phyloP scores from a whole-genome alignment of 2,329 filamentous ascomycete genomes.

The Alternaria gansuensis region DNA sequence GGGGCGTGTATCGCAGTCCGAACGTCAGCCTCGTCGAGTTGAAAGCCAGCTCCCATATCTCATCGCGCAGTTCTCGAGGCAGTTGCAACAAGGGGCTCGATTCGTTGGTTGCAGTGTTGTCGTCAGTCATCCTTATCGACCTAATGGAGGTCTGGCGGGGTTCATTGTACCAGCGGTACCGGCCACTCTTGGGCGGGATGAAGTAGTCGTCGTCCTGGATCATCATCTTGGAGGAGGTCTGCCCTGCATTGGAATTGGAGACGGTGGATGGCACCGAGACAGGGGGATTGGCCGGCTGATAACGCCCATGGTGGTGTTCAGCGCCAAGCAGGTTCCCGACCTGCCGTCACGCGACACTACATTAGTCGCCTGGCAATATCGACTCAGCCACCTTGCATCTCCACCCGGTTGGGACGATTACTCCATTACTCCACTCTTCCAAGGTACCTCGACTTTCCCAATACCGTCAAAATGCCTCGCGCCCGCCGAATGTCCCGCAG shows the following conservation, averaged over 20 bases:
- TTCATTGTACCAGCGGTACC: constrained; percentile 21
- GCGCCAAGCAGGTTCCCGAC: constrained; percentile 16
- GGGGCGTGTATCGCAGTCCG: constrained; percentile 24
- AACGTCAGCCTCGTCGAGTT: constrained; percentile 28
- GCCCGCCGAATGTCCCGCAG: constrained; percentile 16
- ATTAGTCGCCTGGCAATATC: constrained; percentile 21
- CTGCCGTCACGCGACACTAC: constrained; percentile 21
- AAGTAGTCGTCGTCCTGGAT: constrained; percentile 24
- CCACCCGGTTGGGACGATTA: constrained; percentile 19
- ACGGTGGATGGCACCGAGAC: constrained; percentile 9
- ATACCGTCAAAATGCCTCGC: constrained; percentile 22
- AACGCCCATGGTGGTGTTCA: constrained; percentile 17
- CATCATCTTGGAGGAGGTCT: constrained; percentile 20
- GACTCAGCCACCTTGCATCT: constrained; percentile 25
- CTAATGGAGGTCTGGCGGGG: constrained; percentile 8
- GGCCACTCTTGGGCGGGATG: constrained; percentile 14
- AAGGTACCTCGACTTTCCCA: constrained; percentile 22
- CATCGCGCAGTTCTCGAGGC: constrained; percentile 25
- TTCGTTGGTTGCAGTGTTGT: constrained; percentile 11
- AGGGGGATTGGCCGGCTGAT: constrained; percentile 23
- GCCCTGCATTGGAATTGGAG: constrained; percentile 16
- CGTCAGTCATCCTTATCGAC: constrained; percentile 13
- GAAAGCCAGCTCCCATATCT: constrained; percentile 25
- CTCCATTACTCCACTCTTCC: constrained; percentile 14
- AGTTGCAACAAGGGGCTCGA: constrained; percentile 20